Conservation (phyloP, 352 stramenopile species). For the Saprolegnia parasitica region DNA sequence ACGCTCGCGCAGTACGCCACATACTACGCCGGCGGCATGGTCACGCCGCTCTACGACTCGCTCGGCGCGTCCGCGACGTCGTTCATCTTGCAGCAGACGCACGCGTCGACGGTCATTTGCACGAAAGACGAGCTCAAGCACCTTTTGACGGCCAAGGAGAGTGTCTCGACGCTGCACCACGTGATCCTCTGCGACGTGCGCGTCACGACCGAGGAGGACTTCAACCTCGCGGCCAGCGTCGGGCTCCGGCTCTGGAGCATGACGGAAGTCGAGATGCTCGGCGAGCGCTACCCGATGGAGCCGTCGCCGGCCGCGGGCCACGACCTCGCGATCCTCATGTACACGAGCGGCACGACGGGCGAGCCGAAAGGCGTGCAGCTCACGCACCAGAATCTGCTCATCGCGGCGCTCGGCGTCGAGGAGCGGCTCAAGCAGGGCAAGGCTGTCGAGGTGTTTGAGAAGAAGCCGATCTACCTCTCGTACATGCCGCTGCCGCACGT, state of each 20-base stretch:
- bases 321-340: conserved; percentile 38
- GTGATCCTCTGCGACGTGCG: conserved; percentile 27
- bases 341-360: conserved; percentile 96
- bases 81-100: conserved; percentile 31
- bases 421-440: conserved; percentile 40
- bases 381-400: conserved; percentile 76
- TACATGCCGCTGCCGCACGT: conserved; percentile 90
- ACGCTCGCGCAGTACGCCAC: conserved; percentile 68
- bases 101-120: conserved; percentile 32
- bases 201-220: neutral
- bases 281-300: neutral
- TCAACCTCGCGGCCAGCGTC: neutral
- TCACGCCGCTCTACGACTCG: conserved; percentile 33
- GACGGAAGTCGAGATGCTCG: conserved; percentile 19
- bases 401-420: conserved; percentile 28
- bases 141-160: conserved; percentile 48
- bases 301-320: neutral
- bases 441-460: conserved; percentile 57
- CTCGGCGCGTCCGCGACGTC: conserved; percentile 28
- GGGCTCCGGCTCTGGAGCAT: conserved; percentile 13
- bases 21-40: neutral
- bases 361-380: conserved; percentile 96
- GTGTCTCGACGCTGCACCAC: conserved; percentile 48
- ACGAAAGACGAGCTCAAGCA: conserved; percentile 33
- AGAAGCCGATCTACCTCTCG: conserved; percentile 77